Percentiles rank a stretch among this genome's conserved stretches.
Evolutionary conservation across 805 yeast species (phyloP).

Genomic region (Saccharomycopsis sp.): DNA sequence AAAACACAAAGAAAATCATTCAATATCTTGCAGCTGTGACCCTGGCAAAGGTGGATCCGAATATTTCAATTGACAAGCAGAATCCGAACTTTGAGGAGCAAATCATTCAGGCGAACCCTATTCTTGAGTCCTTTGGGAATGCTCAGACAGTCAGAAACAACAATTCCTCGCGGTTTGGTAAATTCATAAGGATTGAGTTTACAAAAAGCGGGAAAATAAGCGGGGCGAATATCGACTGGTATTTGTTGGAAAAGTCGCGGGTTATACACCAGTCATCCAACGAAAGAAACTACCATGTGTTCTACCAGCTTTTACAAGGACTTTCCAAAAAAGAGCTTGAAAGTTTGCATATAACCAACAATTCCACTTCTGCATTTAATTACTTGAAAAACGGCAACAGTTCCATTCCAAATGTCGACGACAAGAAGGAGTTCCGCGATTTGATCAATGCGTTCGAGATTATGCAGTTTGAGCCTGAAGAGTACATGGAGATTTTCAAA

Average conservation of each 20-base stretch:
- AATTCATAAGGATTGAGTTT: slow-evolving; percentile 84
- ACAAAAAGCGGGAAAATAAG: slow-evolving; percentile 53
- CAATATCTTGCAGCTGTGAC: slow-evolving; percentile 84
- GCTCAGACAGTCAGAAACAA: slow-evolving; percentile 92
- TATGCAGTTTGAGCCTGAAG: slow-evolving; percentile 59
- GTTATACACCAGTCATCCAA: slow-evolving; percentile 66
- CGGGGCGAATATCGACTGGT: slow-evolving; percentile 95
- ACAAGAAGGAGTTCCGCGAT: slow-evolving; percentile 56
- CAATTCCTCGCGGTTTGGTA: slow-evolving; percentile 95
- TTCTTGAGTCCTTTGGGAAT: slow-evolving; percentile 92
- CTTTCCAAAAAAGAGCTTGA: slow-evolving; percentile 43
- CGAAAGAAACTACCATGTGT: slow-evolving; percentile 92
- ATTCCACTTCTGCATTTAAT: slow-evolving; percentile 34
- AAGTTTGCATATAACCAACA: slow-evolving; percentile 37
- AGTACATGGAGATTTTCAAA: slow-evolving; percentile 52
- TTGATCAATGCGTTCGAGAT: slow-evolving; percentile 61
- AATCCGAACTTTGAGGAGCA: slow-evolving; percentile 63
- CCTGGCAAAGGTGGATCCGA: slow-evolving; percentile 17
- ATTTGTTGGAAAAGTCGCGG: slow-evolving; percentile 86
- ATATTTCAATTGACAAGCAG: slow-evolving; percentile 22
- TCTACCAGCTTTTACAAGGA: slow-evolving; percentile 84
- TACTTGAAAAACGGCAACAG: slow-evolving; percentile 53
- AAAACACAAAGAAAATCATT: slow-evolving; percentile 89
- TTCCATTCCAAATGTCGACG: slow-evolving; percentile 69
- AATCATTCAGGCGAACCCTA: slow-evolving; percentile 90